phyloP scores from a whole-genome alignment of 2,329 filamentous ascomycete species.

The Sphaerulina musiva region DNA sequence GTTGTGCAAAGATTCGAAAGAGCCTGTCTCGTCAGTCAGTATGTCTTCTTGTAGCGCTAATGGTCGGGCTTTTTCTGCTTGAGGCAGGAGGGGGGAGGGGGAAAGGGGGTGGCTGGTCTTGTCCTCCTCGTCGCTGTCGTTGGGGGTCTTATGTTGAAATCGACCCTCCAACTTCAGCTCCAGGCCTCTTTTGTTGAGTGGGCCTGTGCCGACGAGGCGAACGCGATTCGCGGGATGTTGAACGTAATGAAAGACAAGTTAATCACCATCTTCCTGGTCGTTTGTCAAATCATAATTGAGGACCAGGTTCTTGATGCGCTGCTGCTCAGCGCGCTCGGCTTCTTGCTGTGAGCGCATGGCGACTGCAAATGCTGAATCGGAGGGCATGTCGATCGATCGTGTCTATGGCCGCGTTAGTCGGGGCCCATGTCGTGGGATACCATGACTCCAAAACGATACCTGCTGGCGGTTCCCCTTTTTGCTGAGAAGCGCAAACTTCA shows the following conservation, averaged over 20 bases:
- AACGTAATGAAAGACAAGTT: conserved; percentile 37
- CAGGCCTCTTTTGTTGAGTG: conserved; percentile 36
- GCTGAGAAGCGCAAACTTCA: conserved; percentile 93
- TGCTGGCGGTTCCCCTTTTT: conserved; percentile 95
- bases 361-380: conserved; percentile 89
- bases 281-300: conserved; percentile 92
- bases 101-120: no score
- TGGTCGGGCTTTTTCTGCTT: conserved; percentile 9
- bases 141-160: conserved; percentile 28
- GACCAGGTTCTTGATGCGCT: conserved; percentile 96
- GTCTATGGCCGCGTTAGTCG: conserved; percentile 53
- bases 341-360: conserved; percentile 95
- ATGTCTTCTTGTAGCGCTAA: conserved; percentile 12
- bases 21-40: conserved; percentile 30
- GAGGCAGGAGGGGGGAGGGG: neutral
- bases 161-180: conserved; percentile 16
- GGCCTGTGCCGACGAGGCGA: conserved; percentile 32
- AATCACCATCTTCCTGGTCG: conserved; percentile 65
- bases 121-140: conserved; percentile 16
- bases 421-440: neutral
- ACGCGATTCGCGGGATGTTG: conserved; percentile 45
- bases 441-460: conserved; percentile 43
- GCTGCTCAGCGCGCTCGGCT: conserved; percentile 91
- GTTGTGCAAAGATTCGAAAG: conserved; percentile 36
- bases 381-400: conserved; percentile 78